Percentiles rank a stretch among this genome's conserved stretches.
Evolutionary conservation across 1,284 basidiomycete species (phyloP).

Genomic region (Rhodotorula sp.): DNA sequence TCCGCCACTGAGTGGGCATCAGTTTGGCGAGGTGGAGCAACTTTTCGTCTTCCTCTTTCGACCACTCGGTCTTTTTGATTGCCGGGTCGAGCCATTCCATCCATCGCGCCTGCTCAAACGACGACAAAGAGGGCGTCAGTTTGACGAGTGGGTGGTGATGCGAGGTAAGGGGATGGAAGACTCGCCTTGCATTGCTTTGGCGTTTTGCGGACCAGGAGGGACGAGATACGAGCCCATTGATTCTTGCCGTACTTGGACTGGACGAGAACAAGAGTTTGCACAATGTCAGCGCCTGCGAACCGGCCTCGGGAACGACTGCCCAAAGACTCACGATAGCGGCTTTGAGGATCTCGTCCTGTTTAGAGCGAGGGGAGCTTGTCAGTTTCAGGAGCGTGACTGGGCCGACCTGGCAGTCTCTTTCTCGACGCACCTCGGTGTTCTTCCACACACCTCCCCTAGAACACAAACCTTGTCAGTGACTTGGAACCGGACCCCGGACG

Average conservation of each 20-base stretch:
- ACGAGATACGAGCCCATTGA: conserved; percentile 98
- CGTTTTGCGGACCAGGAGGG: conserved; percentile 94
- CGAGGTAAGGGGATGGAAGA: neutral
- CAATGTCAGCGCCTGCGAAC: no score
- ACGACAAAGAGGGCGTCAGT: neutral
- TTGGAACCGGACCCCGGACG: neutral
- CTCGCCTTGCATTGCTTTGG: conserved; percentile 99
- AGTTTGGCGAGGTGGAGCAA: conserved; percentile 95
- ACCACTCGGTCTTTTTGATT: conserved; percentile 99
- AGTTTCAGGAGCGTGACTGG: neutral
- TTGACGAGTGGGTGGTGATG: no score
- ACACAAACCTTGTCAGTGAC: neutral
- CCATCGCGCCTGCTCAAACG: conserved; percentile 59
- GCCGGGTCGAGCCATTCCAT: conserved; percentile 99
- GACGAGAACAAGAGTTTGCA: neutral
- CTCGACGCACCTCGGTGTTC: conserved; percentile 63
- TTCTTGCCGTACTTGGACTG: conserved; percentile 55
- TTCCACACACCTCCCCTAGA: conserved; percentile 41
- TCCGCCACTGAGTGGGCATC: conserved; percentile 99
- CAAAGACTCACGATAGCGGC: conserved; percentile 68
- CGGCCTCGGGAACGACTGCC: neutral
- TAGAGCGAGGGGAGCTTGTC: neutral
- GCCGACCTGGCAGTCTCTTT: neutral
- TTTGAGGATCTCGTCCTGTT: conserved; percentile 60
- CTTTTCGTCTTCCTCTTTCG: conserved; percentile 98